Base-by-base conservation (phyloP, 768 basidiomycete species). In the Phaffia australis region DNA sequence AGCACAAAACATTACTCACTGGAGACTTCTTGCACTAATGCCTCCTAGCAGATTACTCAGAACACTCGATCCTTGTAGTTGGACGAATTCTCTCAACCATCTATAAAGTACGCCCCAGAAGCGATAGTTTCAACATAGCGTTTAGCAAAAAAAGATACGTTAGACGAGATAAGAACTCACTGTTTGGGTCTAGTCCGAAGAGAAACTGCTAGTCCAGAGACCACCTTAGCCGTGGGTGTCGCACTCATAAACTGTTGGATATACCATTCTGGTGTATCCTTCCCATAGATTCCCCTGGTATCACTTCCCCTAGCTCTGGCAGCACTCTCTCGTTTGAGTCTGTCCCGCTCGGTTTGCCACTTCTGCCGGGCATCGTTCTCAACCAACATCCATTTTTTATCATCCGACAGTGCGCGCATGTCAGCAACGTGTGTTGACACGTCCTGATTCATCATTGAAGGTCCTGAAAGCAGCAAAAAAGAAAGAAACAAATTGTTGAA, bases 351-450 rank as follows among this genome's bases (percentile, higher is more conserved):
- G 56, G 86, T 84, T 71, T 82, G 83, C 85, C 87, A 90, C 52
- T 87, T 82, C 62, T 86, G 80, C 63, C 87, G 85, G 71, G 88
- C 87, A 70, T 88, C 86, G 66, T 84, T 88, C 74, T 86, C 82
- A 7, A 99, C 87, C 74, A 98, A 83, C 70, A 81, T 80, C 93
- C 94, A 99, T 78, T 97, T 97, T 75, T 89, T 88, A 35, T 89
- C 87, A 27, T 56, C 59, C 15, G 66, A 56, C 4, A 67, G 56
- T 21, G 54, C 32, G 7, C 59, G 59, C 48, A 67, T 52, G n/a
- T 64, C 63, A 9, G 35, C 35, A 11, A 42, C 35, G 35, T 42
- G 35, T 42, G 35, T 42, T 42, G 35, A 42, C 11, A 42, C 35
- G 35, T 42, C 35, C 4, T 42, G 35, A 11, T 11, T 42, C 35